Percentiles rank a stretch among this genome's conserved stretches.
Conservation (phyloP, 305 asterid genomes). For the Solanum chacoense region DNA sequence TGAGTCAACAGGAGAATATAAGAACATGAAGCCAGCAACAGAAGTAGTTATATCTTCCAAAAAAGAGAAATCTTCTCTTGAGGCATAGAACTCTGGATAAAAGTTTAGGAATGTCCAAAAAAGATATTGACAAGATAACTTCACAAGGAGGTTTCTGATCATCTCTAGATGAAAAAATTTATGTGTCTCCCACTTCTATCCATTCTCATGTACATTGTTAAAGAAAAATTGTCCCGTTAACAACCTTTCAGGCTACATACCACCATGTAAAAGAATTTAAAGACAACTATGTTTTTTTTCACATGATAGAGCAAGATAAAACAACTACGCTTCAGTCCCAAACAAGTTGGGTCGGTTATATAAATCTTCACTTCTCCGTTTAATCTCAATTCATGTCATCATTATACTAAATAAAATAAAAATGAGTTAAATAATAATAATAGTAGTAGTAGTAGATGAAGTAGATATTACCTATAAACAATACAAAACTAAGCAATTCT, state of each 20-base stretch:
- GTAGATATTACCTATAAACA: not conserved
- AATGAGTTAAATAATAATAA: not conserved
- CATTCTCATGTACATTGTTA: not conserved
- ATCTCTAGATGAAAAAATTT: not conserved
- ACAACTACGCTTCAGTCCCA: not conserved
- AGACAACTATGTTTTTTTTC: not conserved
- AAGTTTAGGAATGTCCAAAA: not conserved
- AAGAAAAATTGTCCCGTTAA: not conserved
- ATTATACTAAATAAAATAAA: not conserved
- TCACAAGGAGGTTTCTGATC: not conserved
- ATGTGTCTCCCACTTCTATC: not conserved
- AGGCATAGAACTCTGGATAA: not conserved
- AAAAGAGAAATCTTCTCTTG: not conserved
- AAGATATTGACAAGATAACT: not conserved
- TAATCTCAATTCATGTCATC: not conserved
- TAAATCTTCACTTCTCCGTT: not conserved
- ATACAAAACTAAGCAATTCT: not conserved
- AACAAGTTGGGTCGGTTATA: not conserved
- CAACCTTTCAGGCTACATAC: not conserved
- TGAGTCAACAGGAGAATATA: constrained; percentile 5
- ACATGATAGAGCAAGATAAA: not conserved
- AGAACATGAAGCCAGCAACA: constrained; percentile 36
- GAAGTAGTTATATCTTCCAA: not conserved
- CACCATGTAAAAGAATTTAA: not conserved
- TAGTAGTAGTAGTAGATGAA: not conserved